Conservation (phyloP, 169 alveolate species). For the Condylostoma magnum region DNA sequence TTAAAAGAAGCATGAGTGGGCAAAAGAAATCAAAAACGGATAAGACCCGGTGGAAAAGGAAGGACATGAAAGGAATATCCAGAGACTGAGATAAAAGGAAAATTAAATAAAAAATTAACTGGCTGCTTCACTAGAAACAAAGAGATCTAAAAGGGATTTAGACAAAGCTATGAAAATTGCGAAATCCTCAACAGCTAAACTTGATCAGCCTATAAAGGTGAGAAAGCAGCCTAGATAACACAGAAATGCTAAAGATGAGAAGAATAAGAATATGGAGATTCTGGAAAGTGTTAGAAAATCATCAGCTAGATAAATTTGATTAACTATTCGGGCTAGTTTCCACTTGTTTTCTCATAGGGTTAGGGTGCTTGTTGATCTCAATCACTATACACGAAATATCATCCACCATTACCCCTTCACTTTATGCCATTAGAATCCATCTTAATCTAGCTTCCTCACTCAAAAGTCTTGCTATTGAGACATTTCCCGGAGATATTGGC, state of each 20-base stretch:
- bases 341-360: too few relatives aligned
- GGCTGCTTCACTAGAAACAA: conserved; percentile 32
- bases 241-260: conserved; percentile 2
- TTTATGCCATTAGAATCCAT: conserved; percentile 1
- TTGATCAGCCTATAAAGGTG: neutral
- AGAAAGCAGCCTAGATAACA: conserved; percentile 5
- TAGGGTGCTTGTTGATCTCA: too few relatives aligned
- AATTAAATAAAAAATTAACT: conserved; percentile 55
- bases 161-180: conserved; percentile 6
- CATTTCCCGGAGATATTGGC: neutral
- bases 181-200: conserved; percentile 25
- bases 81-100: conserved; percentile 49
- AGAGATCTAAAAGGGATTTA: conserved; percentile 27
- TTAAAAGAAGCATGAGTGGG: conserved; percentile 61
- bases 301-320: too few relatives aligned
- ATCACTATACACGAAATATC: conserved; percentile 4
- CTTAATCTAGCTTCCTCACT: conserved; percentile 28
- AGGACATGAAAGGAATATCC: conserved; percentile 40
- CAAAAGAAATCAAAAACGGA: conserved; percentile 67
- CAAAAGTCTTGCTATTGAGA: conserved; percentile 1
- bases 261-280: neutral
- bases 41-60: conserved; percentile 53
- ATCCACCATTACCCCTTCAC: neutral
- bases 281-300: conserved; percentile 4
- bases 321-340: too few relatives aligned